Conservation (phyloP, 305 asterid species). For the Fraxinus baroniana region DNA sequence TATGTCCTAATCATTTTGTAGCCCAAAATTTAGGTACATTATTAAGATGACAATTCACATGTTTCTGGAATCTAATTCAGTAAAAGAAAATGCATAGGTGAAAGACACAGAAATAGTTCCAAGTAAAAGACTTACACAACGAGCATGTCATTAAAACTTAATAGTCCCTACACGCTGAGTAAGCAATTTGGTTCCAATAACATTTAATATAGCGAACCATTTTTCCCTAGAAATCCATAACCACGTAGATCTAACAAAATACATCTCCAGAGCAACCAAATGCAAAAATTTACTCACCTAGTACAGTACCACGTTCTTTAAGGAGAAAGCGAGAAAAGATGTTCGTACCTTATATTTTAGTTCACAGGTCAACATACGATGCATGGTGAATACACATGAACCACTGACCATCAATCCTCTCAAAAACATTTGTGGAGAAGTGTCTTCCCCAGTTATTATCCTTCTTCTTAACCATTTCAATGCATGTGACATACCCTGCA, state of each 20-base stretch:
- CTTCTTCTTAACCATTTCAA: constrained; percentile 85
- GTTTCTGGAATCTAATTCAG: no score
- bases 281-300: constrained; percentile 2
- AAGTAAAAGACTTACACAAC: no score
- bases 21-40: neutral
- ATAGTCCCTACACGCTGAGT: no score
- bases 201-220: neutral
- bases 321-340: neutral
- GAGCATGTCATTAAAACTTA: no score
- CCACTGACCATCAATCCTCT: constrained; percentile 83
- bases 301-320: neutral
- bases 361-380: constrained; percentile 73
- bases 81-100: no score
- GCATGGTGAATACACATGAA: constrained; percentile 84
- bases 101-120: no score
- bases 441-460: constrained; percentile 93
- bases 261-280: constrained; percentile 16
- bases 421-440: constrained; percentile 80
- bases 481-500: constrained; percentile 77
- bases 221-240: neutral
- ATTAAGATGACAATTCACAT: no score
- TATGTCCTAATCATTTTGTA: neutral
- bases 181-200: neutral
- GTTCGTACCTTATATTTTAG: constrained; percentile 7
- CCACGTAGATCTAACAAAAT: neutral